phyloP scores from a whole-genome alignment of 2,329 filamentous ascomycete species.

The Pochonia chlamydosporia region DNA sequence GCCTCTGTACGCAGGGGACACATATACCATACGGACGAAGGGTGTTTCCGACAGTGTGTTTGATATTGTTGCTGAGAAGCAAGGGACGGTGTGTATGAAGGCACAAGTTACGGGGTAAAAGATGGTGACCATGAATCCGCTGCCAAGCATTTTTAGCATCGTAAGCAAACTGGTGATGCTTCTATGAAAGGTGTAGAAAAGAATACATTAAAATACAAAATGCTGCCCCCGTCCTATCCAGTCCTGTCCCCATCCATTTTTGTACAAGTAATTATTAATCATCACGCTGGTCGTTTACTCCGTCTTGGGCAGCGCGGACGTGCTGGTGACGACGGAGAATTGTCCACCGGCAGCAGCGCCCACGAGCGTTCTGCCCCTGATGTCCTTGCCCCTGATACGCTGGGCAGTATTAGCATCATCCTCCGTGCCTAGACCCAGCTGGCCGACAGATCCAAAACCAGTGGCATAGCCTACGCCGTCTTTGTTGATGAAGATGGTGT shows the following conservation, averaged over 20 bases:
- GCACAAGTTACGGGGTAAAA: neutral
- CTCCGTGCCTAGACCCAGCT: slow-evolving; percentile 71
- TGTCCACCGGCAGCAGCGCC: slow-evolving; percentile 87
- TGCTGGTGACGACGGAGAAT: slow-evolving; percentile 60
- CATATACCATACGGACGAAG: slow-evolving; percentile 54
- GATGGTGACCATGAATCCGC: neutral
- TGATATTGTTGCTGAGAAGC: slow-evolving; percentile 43
- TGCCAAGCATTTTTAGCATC: neutral
- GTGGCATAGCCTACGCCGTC: slow-evolving; percentile 71
- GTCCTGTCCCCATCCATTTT: neutral
- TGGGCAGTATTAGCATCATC: slow-evolving; percentile 77
- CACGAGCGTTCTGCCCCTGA: slow-evolving; percentile 66
- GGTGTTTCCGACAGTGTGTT: slow-evolving; percentile 32
- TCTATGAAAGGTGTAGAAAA: neutral
- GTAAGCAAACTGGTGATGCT: neutral
- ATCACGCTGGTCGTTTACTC: neutral
- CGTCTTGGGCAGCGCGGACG: slow-evolving; percentile 15
- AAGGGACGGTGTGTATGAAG: slow-evolving; percentile 17
- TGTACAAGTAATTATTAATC: neutral
- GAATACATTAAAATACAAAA: no score
- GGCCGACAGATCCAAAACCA: slow-evolving; percentile 76
- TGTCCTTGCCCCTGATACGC: slow-evolving; percentile 76
- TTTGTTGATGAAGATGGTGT: slow-evolving; percentile 64
- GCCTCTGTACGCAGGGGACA: slow-evolving; percentile 64
- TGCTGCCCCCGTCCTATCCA: neutral